A percentile compares a stretch with the other conserved stretches of the same genome.
These are phyloP conservation scores for Dendrocalamus sinicus DNA, from an alignment of 176 grass and related monocot genomes.

Conservation along the genomic window DNA sequence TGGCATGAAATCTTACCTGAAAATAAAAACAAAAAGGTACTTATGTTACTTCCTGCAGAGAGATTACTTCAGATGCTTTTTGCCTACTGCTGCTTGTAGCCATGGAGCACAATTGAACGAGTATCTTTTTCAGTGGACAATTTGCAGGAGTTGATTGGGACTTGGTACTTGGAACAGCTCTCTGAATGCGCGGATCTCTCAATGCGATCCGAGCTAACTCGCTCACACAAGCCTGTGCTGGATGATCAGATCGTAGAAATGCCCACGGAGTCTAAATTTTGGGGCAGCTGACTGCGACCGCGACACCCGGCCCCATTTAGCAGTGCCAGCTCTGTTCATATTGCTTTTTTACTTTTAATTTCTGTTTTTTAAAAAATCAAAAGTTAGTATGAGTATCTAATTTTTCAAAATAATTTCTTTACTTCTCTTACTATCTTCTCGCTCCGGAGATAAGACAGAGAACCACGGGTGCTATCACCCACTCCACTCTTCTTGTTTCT, in stretches of 20 bases:
- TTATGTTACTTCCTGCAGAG: too few species aligned
- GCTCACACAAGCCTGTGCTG: not conserved
- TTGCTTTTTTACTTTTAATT: too few species aligned
- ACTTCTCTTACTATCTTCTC: too few species aligned
- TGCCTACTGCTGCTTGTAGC: not conserved
- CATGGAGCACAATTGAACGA: not conserved
- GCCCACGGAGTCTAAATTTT: not conserved
- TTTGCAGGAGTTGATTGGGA: slow-evolving; percentile 3
- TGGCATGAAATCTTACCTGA: not conserved
- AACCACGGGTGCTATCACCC: too few species aligned
- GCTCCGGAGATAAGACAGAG: too few species aligned
- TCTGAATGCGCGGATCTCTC: not conserved
- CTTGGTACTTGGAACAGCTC: not conserved
- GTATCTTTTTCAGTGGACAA: not conserved
- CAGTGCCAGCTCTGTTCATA: too few species aligned
- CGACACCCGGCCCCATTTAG: not conserved
- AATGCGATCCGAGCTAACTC: not conserved
- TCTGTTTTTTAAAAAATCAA: too few species aligned
- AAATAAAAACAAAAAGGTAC: not conserved
- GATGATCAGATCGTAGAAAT: not conserved
- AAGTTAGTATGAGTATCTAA: too few species aligned
- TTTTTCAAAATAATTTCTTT: too few species aligned
- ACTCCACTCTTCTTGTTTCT: too few species aligned
- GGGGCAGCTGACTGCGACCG: not conserved
- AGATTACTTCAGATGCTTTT: not conserved